Percentiles rank a stretch among this genome's conserved stretches.
phyloP scores from a whole-genome alignment of 371 early-diverging fungal genomes.

The Mortierella sp. region DNA sequence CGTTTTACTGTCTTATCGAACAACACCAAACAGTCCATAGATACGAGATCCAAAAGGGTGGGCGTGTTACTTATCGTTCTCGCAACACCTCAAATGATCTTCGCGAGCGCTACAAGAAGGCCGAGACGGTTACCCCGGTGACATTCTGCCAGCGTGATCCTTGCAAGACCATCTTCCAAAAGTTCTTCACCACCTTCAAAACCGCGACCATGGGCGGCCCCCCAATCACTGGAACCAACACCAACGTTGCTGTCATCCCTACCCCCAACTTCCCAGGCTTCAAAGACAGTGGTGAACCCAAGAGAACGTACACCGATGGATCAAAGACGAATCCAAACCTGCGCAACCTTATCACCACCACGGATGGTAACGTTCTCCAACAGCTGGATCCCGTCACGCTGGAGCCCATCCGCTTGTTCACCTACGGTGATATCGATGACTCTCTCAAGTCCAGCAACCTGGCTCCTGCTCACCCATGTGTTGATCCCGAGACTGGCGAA shows the following conservation, averaged over 20 bases:
- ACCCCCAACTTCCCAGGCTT: constrained; percentile 66
- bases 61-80: constrained; percentile 43
- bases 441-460: constrained; percentile 55
- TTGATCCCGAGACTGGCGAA: constrained; percentile 63
- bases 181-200: constrained; percentile 55
- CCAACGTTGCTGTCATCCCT: constrained; percentile 62
- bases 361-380: constrained; percentile 69
- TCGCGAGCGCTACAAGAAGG: constrained; percentile 37
- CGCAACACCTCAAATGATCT: constrained; percentile 48
- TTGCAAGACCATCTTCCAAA: constrained; percentile 65
- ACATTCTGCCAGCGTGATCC: constrained; percentile 61
- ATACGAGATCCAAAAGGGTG: constrained; percentile 52
- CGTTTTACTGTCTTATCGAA: constrained; percentile 5
- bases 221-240: constrained; percentile 24
- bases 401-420: constrained; percentile 61
- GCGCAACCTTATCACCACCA: constrained; percentile 61
- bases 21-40: constrained; percentile 28
- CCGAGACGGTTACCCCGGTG: constrained; percentile 35
- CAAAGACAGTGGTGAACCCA: constrained; percentile 4
- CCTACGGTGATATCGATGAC: constrained; percentile 60
- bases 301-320: constrained; percentile 1
- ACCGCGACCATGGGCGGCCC: constrained; percentile 33
- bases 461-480: constrained; percentile 67
- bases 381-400: constrained; percentile 69
- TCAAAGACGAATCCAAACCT: constrained; percentile 3